phyloP scores from a whole-genome alignment of 495 filamentous ascomycete species.

The Margaritispora aquatica region DNA sequence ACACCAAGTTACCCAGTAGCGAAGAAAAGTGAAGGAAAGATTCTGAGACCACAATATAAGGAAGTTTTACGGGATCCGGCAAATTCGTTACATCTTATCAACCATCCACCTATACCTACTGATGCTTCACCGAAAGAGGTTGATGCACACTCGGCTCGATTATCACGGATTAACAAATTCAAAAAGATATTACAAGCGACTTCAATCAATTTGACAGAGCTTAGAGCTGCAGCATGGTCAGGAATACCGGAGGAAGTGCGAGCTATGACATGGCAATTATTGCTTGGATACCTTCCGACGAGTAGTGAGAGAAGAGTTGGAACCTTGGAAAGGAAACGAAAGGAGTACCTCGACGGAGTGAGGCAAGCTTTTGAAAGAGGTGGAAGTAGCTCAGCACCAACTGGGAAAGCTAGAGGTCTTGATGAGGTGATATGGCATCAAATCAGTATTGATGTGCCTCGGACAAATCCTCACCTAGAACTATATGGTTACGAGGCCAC shows the following conservation, averaged over 20 bases:
- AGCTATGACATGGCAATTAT: conserved; percentile 95
- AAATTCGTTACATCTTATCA: conserved; percentile 91
- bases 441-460: conserved; percentile 96
- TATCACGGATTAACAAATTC: conserved; percentile 97
- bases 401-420: conserved; percentile 62
- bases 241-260: conserved; percentile 92
- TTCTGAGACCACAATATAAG: conserved; percentile 93
- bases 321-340: conserved; percentile 89
- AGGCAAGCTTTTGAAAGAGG: conserved; percentile 88
- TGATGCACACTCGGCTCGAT: conserved; percentile 80
- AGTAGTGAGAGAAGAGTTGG: conserved; percentile 87
- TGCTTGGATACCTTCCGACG: conserved; percentile 91
- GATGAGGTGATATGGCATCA: conserved; percentile 98
- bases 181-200: conserved; percentile 89
- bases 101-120: conserved; percentile 67
- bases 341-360: conserved; percentile 95
- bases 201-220: conserved; percentile 75
- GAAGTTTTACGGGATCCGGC: conserved; percentile 93
- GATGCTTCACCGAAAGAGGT: conserved; percentile 77
- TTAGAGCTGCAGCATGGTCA: conserved; percentile 83
- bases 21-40: conserved; percentile 87
- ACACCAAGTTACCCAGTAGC: conserved; percentile 80
- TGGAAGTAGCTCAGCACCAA: conserved; percentile 33
- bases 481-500: conserved; percentile 95
- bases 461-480: conserved; percentile 92